Conservation (phyloP, 257 asterid genomes). For the Plantago ovata region DNA sequence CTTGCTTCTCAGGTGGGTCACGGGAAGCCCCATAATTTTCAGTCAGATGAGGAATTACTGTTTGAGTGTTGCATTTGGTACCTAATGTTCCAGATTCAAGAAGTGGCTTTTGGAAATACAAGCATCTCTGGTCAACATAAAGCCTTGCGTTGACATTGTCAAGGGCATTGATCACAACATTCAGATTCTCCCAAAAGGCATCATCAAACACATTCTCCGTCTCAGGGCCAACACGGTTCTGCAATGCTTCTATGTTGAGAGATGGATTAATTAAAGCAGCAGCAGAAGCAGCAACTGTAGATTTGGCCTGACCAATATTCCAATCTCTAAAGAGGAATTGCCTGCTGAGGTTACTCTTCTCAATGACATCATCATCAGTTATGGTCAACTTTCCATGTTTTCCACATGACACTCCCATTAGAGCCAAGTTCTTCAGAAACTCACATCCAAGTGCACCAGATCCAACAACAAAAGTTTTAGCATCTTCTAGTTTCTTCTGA, state of each 20-base stretch:
- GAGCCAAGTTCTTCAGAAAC: slow-evolving; percentile 82
- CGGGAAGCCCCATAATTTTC: slow-evolving; percentile 95
- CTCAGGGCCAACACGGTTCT: slow-evolving; percentile 87
- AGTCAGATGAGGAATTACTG: slow-evolving; percentile 91
- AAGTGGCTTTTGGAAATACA: slow-evolving; percentile 90
- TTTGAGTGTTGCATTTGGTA: slow-evolving; percentile 89
- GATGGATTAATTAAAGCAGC: slow-evolving; percentile 61
- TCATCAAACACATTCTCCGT: slow-evolving; percentile 88
- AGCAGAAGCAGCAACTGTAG: slow-evolving; percentile 90
- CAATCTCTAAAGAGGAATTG: slow-evolving; percentile 93
- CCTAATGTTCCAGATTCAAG: slow-evolving; percentile 98
- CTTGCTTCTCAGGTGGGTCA: slow-evolving; percentile 96
- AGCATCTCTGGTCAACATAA: slow-evolving; percentile 91
- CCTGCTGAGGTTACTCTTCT: slow-evolving; percentile 93
- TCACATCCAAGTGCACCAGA: slow-evolving; percentile 98
- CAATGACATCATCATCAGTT: slow-evolving; percentile 93
- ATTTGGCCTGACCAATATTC: slow-evolving; percentile 95
- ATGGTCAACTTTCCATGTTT: slow-evolving; percentile 65
- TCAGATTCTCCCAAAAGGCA: slow-evolving; percentile 81
- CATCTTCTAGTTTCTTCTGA: slow-evolving; percentile 83
- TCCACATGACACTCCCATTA: slow-evolving; percentile 91
- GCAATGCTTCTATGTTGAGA: slow-evolving; percentile 70
- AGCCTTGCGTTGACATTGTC: slow-evolving; percentile 94
- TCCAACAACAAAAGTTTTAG: slow-evolving; percentile 77
- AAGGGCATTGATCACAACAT: slow-evolving; percentile 76